phyloP scores from a whole-genome alignment of 192 early-diverging fungal species.

The Coemansia sp. region DNA sequence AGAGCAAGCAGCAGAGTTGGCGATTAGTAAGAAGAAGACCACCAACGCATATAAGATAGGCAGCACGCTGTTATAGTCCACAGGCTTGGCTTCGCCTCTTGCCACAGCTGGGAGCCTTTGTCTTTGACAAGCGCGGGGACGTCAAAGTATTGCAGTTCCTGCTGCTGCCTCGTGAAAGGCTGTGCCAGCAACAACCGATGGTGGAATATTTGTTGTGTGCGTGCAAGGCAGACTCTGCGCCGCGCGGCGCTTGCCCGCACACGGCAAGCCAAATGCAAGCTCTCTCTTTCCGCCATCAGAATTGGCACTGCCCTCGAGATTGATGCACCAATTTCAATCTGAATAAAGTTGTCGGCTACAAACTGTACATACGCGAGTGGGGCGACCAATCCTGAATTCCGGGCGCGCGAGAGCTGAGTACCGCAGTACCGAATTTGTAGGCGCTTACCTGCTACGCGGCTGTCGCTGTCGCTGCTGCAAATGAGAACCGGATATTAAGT shows the following conservation, averaged over 20 bases:
- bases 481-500: not conserved
- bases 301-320: slow-evolving; percentile 1
- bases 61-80: not conserved
- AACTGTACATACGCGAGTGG: not conserved
- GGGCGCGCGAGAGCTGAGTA: not conserved
- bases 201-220: not conserved
- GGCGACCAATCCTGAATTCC: not conserved
- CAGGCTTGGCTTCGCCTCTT: not conserved
- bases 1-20: not conserved
- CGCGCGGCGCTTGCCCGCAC: not conserved
- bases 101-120: too few relatives aligned
- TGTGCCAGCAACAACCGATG: not conserved
- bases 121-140: not conserved
- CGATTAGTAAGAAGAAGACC: not conserved
- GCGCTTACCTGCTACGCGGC: slow-evolving; percentile 9
- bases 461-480: slow-evolving; percentile 4
- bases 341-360: not conserved
- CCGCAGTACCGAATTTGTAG: slow-evolving; percentile 5
- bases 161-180: not conserved
- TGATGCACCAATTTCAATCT: slow-evolving; percentile 4
- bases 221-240: not conserved
- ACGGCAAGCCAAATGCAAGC: not conserved
- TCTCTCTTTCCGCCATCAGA: slow-evolving; percentile 20
- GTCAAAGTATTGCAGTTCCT: not conserved
- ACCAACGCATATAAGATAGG: not conserved